These are phyloP conservation scores for Clitoria ternatea DNA, from an alignment of 306 rosid genomes.

Conservation along the genomic window DNA sequence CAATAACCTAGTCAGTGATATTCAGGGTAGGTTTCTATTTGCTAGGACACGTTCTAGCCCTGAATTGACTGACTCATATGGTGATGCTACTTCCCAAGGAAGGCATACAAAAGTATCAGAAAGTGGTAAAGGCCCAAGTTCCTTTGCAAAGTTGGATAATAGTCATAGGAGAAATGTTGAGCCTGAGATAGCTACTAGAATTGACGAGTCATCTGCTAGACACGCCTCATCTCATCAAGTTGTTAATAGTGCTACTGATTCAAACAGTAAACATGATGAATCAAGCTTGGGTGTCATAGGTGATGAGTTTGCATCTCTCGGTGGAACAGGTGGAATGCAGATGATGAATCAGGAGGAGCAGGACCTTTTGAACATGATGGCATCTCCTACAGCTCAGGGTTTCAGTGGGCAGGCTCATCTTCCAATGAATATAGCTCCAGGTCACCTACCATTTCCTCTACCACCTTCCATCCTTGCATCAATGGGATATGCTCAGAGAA, in stretches of 20 bases:
- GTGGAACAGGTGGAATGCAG: conserved; percentile 49
- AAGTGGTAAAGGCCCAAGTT: conserved; percentile 45
- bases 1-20: conserved; percentile 41
- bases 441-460: conserved; percentile 76
- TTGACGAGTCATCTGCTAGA: conserved; percentile 50
- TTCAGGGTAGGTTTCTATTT: conserved; percentile 69
- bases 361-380: conserved; percentile 80
- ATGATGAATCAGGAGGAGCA: conserved; percentile 93
- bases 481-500: conserved; percentile 74
- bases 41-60: conserved; percentile 98
- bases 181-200: conserved; percentile 44
- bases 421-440: conserved; percentile 66
- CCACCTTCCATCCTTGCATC: conserved; percentile 70
- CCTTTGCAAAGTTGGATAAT: conserved; percentile 53
- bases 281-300: conserved; percentile 34
- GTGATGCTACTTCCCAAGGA: conserved; percentile 69
- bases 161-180: conserved; percentile 57
- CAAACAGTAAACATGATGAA: conserved; percentile 55
- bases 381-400: conserved; percentile 64
- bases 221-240: conserved; percentile 39
- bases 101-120: conserved; percentile 51
- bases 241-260: conserved; percentile 50
- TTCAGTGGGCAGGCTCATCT: conserved; percentile 66
- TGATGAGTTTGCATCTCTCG: conserved; percentile 66
- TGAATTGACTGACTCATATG: conserved; percentile 79